phyloP scores from a whole-genome alignment of 352 stramenopile genomes.

The Thraustotheca clavata region DNA sequence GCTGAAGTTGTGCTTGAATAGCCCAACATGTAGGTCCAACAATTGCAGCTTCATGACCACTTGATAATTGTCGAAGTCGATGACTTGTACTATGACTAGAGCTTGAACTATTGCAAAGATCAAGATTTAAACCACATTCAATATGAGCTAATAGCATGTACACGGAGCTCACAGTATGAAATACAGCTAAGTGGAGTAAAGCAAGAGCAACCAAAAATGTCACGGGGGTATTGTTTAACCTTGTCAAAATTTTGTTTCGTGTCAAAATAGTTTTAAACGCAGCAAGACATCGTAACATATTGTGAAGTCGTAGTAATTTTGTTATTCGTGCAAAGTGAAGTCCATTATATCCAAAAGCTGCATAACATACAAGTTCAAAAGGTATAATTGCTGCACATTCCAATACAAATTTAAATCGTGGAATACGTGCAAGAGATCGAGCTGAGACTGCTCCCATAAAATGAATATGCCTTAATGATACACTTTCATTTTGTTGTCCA shows the following conservation, averaged over 20 bases:
- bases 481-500: neutral
- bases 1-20: conserved; percentile 9
- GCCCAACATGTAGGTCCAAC: conserved; percentile 8
- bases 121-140: conserved; percentile 43
- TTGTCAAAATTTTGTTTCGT: conserved; percentile 34
- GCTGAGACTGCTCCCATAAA: conserved; percentile 13
- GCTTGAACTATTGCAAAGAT: conserved; percentile 28
- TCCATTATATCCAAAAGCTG: conserved; percentile 31
- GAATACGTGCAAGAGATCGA: neutral
- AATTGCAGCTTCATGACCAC: neutral
- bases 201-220: conserved; percentile 27
- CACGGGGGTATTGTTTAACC: conserved; percentile 50
- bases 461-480: conserved; percentile 3
- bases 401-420: conserved; percentile 31
- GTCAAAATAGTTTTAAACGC: conserved; percentile 46
- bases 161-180: conserved; percentile 50
- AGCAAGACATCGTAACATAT: conserved; percentile 30
- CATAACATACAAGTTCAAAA: conserved; percentile 40
- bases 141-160: conserved; percentile 64
- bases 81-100: neutral
- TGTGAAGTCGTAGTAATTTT: conserved; percentile 53
- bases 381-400: conserved; percentile 45
- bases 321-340: conserved; percentile 49
- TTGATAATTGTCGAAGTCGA: neutral
- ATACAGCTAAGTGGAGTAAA: conserved; percentile 44